Evolutionary conservation across 176 grass and related monocot species (phyloP), one percentile per base, ranked within the genome.

Genomic region (Chloris gayana): DNA sequence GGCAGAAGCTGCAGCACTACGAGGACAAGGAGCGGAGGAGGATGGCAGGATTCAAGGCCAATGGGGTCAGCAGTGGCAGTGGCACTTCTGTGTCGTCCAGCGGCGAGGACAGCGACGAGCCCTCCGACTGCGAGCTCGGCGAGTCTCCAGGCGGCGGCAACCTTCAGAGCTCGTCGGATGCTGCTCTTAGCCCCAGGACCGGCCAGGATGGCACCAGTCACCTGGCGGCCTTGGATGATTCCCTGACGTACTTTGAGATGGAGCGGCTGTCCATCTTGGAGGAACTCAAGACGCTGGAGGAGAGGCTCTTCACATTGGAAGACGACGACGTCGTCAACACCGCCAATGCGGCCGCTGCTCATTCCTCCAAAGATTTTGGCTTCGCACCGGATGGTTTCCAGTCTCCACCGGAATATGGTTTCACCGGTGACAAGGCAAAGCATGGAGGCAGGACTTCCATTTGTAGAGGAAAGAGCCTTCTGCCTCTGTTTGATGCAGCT

Each of bases 231-330:
- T 84, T 93, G n/a, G 91, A 91, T 54, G 92, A 94, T 42, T 95
- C 97, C 25, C 35, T 99, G 81, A 94, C 87, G 18, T 91, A 93
- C 80, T 93, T 96, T 24, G 97, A 99, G 73, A 92, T 89, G 84
- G 97, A 99, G 88, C 91, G 97, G 26, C 78, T 91, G 32, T 99
- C 93, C 38, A 93, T 99, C 73, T 75, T 99, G 72, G 97, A 99
- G 82, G 92, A 96, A 57, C 92, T 99, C 59, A 96, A 95, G 79
- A 73, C 63, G 11, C 68, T 99, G 38, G 97, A 99, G 85, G 93
- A 93, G 61, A 86, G 83, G 75, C 93, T 99, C 75, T 91, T 93
- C 77, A 87, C 78, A 30, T 73, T 96, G 73, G 97, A 99, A 78
- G 90, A 96, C 22, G 93, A 92, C 9, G 92, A 91, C 19, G 25